A percentile compares a stretch with the other conserved stretches of the same genome.
Conservation (phyloP, 164 flowering plant genomes). For the Litsea cubeba region DNA sequence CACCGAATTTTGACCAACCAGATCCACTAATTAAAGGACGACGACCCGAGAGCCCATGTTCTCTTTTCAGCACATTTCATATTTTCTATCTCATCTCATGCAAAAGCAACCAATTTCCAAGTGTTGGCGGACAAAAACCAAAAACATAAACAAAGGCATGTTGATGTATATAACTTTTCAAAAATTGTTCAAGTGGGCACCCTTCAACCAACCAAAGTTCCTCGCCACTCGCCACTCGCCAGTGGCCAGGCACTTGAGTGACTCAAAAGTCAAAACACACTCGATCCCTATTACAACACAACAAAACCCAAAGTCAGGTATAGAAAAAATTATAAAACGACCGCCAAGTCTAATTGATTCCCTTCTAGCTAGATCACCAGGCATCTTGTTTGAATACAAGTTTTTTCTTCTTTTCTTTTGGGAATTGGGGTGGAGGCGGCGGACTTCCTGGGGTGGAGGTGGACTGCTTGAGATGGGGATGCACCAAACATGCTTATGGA, state of each 20-base stretch:
- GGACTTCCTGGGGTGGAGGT: no score
- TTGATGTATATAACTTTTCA: neutral
- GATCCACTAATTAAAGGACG: neutral
- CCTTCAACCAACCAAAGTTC: neutral
- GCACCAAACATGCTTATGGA: no score
- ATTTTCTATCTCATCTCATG: neutral
- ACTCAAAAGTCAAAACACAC: neutral
- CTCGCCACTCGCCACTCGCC: neutral
- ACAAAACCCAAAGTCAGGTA: conserved; percentile 2
- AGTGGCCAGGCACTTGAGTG: neutral
- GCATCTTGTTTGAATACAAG: neutral
- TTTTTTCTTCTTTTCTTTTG: neutral
- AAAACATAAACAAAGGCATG: neutral
- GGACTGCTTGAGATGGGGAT: neutral
- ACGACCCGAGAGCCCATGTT: neutral
- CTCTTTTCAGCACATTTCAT: neutral
- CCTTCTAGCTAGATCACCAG: neutral
- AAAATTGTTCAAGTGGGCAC: neutral
- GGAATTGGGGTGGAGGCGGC: neutral
- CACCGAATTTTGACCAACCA: conserved; percentile 1
- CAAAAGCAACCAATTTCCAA: conserved; percentile 6
- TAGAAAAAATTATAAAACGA: no score
- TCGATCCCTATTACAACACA: neutral
- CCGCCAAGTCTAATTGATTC: no score
- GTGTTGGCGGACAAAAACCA: neutral